These are phyloP conservation scores for Dionaea muscipula DNA, from an alignment of 179 eudicot species.

Conservation along the genomic window DNA sequence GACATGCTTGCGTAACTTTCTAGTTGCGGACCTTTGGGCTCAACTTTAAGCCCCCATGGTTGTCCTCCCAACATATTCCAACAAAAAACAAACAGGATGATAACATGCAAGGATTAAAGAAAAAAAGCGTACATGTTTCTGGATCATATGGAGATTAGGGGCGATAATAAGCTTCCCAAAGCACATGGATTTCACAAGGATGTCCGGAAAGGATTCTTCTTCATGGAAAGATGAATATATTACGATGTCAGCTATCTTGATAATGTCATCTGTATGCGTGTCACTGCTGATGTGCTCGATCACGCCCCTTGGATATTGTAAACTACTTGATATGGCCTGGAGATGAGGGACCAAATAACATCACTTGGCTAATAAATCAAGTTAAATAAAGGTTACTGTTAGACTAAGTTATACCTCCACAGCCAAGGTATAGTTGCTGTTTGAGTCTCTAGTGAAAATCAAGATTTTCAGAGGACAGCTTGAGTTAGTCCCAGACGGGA, in stretches of 20 bases:
- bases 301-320: slow-evolving; percentile 45
- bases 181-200: slow-evolving; percentile 70
- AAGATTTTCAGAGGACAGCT: slow-evolving; percentile 46
- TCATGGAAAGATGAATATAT: slow-evolving; percentile 80
- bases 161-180: slow-evolving; percentile 58
- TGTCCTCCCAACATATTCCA: no score
- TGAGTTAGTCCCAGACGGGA: slow-evolving; percentile 24
- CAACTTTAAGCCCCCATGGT: no score
- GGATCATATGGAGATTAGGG: background rate
- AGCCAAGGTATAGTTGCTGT: slow-evolving; percentile 57
- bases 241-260: slow-evolving; percentile 48
- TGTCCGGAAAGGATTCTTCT: slow-evolving; percentile 63
- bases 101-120: no score
- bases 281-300: slow-evolving; percentile 53
- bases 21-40: no score
- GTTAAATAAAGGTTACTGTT: background rate
- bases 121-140: background rate
- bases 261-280: slow-evolving; percentile 30
- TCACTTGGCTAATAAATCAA: background rate
- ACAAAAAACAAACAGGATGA: background rate
- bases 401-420: slow-evolving; percentile 47
- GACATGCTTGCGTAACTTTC: no score
- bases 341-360: slow-evolving; percentile 13
- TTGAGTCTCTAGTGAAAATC: slow-evolving; percentile 42
- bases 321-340: slow-evolving; percentile 56